Evolutionary conservation across 306 rosid species (phyloP).

Genomic region (Gleditsia sinensis): DNA sequence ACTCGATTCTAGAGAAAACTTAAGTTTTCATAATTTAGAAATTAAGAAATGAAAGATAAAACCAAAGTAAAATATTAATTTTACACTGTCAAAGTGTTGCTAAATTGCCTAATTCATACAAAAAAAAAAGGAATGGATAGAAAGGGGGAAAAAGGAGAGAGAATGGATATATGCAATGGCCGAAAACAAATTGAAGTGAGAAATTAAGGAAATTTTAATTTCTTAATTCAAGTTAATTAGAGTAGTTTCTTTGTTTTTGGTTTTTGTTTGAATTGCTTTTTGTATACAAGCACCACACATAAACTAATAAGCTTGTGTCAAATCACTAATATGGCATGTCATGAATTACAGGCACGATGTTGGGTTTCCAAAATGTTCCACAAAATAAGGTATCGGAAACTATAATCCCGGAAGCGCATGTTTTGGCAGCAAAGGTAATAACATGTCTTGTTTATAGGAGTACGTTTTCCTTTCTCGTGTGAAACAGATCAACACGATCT

Average conservation of each 20-base stretch:
- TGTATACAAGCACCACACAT: constrained; percentile 10
- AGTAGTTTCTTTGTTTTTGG: not conserved
- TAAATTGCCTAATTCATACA: no score
- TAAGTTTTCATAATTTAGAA: no score
- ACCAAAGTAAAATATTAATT: no score
- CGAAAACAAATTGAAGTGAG: no score
- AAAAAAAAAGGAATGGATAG: no score
- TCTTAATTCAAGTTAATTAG: no score
- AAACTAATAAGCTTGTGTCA: constrained; percentile 31
- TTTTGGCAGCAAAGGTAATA: constrained; percentile 51
- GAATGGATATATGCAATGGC: no score
- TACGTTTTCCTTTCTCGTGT: constrained; percentile 39
- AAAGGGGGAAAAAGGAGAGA: no score
- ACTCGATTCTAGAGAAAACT: no score
- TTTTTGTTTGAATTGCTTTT: constrained; percentile 18
- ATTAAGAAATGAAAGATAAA: no score
- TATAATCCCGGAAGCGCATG: constrained; percentile 37
- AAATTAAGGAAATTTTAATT: no score
- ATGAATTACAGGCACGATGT: constrained; percentile 31
- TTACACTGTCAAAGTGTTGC: no score
- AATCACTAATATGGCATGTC: constrained; percentile 42
- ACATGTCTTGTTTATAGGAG: constrained; percentile 51
- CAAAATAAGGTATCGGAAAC: constrained; percentile 36
- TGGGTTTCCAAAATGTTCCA: constrained; percentile 35
- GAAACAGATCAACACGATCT: constrained; percentile 44